Percentiles rank a stretch among this genome's conserved stretches.
phyloP scores from a whole-genome alignment of 306 rosid genomes.

The Phaseolus lunatus region DNA sequence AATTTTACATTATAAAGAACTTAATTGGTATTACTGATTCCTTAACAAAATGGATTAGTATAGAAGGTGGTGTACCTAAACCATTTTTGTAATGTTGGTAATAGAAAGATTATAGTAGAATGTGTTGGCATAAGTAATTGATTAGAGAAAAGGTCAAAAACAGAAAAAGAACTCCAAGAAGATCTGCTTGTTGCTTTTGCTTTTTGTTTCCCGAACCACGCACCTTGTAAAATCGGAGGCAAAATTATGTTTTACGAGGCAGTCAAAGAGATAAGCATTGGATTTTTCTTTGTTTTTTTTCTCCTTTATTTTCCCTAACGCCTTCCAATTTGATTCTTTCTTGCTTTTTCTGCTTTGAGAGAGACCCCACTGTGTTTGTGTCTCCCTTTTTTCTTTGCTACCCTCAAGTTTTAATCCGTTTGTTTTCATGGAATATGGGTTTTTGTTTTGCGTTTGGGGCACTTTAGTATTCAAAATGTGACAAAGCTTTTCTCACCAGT shows the following conservation, averaged over 20 bases:
- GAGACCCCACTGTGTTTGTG: conserved; percentile 51
- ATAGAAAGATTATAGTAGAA: not conserved
- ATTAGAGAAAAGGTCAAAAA: conserved; percentile 21
- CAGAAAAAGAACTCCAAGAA: conserved; percentile 53
- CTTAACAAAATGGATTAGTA: not conserved
- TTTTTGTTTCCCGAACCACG: conserved; percentile 67
- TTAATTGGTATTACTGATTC: no score
- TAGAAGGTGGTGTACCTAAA: not conserved
- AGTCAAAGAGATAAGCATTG: conserved; percentile 63
- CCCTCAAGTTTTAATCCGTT: conserved; percentile 41
- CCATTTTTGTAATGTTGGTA: not conserved
- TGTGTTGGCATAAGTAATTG: not conserved
- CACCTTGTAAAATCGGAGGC: conserved; percentile 51
- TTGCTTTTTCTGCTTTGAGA: conserved; percentile 64
- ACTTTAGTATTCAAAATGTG: conserved; percentile 63
- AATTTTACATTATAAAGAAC: no score
- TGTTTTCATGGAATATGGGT: conserved; percentile 41
- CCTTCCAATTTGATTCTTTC: conserved; percentile 45
- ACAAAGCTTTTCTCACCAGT: conserved; percentile 70
- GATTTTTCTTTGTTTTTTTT: conserved; percentile 33
- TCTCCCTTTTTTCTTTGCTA: conserved; percentile 36
- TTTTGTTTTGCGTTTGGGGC: conserved; percentile 38
- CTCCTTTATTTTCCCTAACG: conserved; percentile 18
- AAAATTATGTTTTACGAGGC: conserved; percentile 76
- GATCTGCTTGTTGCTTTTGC: conserved; percentile 74